A percentile compares a stretch with the other conserved stretches of the same genome.
Evolutionary conservation across 768 basidiomycete genomes (phyloP).

Genomic region (Tricholoma saponaceum): DNA sequence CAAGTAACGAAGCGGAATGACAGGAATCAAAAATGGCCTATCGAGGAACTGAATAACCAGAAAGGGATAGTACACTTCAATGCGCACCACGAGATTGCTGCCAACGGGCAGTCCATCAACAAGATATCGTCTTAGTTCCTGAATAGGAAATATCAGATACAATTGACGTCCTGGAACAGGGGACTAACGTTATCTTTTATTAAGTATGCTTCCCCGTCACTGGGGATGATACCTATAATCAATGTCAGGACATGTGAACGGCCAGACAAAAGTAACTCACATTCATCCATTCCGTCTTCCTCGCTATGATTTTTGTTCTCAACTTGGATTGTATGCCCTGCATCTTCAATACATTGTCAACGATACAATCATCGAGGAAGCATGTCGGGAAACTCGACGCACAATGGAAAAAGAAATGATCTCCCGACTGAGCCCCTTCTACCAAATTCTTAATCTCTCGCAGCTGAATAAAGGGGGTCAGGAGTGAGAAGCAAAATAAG

Average conservation of each 20-base stretch:
- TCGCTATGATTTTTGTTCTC: slow-evolving; percentile 39
- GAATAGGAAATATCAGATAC: not conserved
- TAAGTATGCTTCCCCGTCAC: slow-evolving; percentile 29
- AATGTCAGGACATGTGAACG: not conserved
- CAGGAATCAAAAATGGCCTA: slow-evolving; percentile 35
- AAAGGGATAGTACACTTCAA: not conserved
- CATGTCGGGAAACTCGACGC: slow-evolving; percentile 9
- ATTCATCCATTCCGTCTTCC: slow-evolving; percentile 51
- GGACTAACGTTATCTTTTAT: slow-evolving; percentile 35
- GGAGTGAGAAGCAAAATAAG: not conserved
- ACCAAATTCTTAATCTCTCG: slow-evolving; percentile 41
- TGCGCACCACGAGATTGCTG: slow-evolving; percentile 31
- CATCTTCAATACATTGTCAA: slow-evolving; percentile 23
- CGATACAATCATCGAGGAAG: not conserved
- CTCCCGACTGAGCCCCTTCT: slow-evolving; percentile 37
- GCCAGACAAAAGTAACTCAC: slow-evolving; percentile 21
- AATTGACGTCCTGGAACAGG: not conserved
- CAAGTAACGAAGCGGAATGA: slow-evolving; percentile 38
- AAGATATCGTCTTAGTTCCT: slow-evolving; percentile 32
- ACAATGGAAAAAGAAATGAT: slow-evolving; percentile 60
- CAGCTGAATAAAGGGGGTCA: slow-evolving; percentile 25
- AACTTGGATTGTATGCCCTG: slow-evolving; percentile 48
- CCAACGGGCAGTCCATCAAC: slow-evolving; percentile 34
- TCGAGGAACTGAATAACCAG: not conserved
- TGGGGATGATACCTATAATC: slow-evolving; percentile 33